phyloP scores from a whole-genome alignment of 2,329 filamentous ascomycete genomes.

The Parastagonospora avenae region DNA sequence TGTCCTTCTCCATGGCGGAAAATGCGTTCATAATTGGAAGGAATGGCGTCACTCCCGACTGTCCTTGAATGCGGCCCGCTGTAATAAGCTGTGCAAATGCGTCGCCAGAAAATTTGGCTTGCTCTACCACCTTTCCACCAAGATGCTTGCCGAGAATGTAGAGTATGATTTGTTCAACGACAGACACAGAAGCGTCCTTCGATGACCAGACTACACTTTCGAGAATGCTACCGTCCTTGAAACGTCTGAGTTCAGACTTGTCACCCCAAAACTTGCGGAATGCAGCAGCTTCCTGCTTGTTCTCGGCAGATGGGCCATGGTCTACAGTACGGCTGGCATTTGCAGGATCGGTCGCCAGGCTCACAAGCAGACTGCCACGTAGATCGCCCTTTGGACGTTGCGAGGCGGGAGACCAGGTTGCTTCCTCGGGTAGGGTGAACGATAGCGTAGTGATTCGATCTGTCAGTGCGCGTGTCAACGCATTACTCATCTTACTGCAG shows the following conservation, averaged over 20 bases:
- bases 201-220: conserved; percentile 86
- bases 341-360: conserved; percentile 72
- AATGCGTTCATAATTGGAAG: conserved; percentile 73
- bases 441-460: conserved; percentile 73
- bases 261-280: conserved; percentile 96
- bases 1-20: conserved; percentile 72
- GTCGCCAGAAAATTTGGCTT: conserved; percentile 53
- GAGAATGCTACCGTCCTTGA: conserved; percentile 91
- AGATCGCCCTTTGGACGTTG: conserved; percentile 26
- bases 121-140: conserved; percentile 60
- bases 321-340: conserved; percentile 80
- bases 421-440: conserved; percentile 33
- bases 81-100: conserved; percentile 54
- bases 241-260: conserved; percentile 88
- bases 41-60: conserved; percentile 61
- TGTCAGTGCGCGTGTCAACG: conserved; percentile 73
- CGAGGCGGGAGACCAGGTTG: conserved; percentile 45
- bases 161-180: conserved; percentile 79
- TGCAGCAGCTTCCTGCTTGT: conserved; percentile 77
- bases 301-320: conserved; percentile 83
- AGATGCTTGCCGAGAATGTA: conserved; percentile 76
- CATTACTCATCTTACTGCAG: conserved; percentile 64
- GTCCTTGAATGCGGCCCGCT: conserved; percentile 38
- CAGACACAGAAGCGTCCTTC: conserved; percentile 63
- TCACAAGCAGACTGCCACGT: conserved; percentile 61